A percentile compares a stretch with the other conserved stretches of the same genome.
These are phyloP conservation scores for Bolboschoenoplectus hybrid DNA, from an alignment of 202 grass and related monocot genomes.

Conservation along the genomic window DNA sequence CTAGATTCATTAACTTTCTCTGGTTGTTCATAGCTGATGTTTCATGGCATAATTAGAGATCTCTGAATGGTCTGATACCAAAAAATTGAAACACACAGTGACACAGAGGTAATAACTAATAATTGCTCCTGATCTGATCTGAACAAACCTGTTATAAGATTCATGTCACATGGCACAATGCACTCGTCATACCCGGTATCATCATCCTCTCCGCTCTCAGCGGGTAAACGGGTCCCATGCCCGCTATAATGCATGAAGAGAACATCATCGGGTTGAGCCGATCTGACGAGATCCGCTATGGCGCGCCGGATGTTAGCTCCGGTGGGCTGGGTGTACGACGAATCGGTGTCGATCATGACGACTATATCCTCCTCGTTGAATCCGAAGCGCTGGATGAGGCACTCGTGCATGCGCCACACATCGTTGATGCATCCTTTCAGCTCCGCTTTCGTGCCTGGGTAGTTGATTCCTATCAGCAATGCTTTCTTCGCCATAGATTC, in stretches of 20 bases:
- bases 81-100: neutral
- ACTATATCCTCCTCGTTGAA: slow-evolving; percentile 57
- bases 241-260: slow-evolving; percentile 97
- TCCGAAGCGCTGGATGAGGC: slow-evolving; percentile 65
- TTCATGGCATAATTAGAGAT: neutral
- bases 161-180: slow-evolving; percentile 93
- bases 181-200: slow-evolving; percentile 89
- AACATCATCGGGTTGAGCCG: slow-evolving; percentile 49
- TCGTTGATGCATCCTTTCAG: slow-evolving; percentile 87
- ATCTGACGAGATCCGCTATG: slow-evolving; percentile 50
- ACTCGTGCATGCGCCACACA: slow-evolving; percentile 58
- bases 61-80: neutral
- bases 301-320: slow-evolving; percentile 67
- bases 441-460: slow-evolving; percentile 69
- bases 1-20: neutral
- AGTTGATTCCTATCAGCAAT: slow-evolving; percentile 70
- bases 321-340: slow-evolving; percentile 53
- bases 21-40: neutral
- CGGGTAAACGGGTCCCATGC: slow-evolving; percentile 73
- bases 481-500: slow-evolving; percentile 52
- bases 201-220: slow-evolving; percentile 78
- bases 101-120: neutral
- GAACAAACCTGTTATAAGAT: slow-evolving; percentile 71
- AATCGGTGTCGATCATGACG: slow-evolving; percentile 71
- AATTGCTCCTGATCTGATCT: no score